Conservation (phyloP, 129 eudicot species). For the Smallanthus sonchifolius region DNA sequence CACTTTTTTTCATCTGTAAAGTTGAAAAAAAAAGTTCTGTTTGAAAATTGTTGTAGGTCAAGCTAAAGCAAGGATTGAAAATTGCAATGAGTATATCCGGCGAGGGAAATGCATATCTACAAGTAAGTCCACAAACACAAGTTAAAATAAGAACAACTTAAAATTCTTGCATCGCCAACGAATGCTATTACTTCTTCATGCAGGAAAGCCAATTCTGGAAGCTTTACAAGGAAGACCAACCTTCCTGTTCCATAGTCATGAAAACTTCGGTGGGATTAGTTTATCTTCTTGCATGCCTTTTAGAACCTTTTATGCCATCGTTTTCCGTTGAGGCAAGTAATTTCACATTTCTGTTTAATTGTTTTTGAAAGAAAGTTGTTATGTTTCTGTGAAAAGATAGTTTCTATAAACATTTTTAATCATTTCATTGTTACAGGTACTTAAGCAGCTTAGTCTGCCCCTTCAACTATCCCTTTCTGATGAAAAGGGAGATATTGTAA, state of each 20-base stretch:
- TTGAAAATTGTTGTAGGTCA: constrained; percentile 49
- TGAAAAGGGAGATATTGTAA: constrained; percentile 63
- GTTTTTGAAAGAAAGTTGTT: background rate
- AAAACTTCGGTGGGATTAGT: constrained; percentile 87
- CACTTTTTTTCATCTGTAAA: background rate
- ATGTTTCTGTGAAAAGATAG: background rate
- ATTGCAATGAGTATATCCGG: constrained; percentile 77
- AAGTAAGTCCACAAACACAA: constrained; percentile 36
- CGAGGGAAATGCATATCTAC: constrained; percentile 92
- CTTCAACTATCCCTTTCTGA: constrained; percentile 63
- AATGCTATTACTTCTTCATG: constrained; percentile 2
- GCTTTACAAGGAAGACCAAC: constrained; percentile 79
- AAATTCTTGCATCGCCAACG: background rate
- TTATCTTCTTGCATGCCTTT: constrained; percentile 77
- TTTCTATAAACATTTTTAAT: background rate
- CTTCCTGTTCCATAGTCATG: constrained; percentile 82
- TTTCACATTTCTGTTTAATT: background rate
- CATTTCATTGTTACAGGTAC: constrained; percentile 50
- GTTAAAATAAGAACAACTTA: background rate
- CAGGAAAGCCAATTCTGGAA: constrained; percentile 96
- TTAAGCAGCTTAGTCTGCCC: constrained; percentile 81
- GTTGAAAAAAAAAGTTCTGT: background rate
- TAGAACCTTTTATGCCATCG: constrained; percentile 96
- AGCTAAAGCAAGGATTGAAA: constrained; percentile 84
- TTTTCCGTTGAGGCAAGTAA: constrained; percentile 74